Percentiles rank a stretch among this genome's conserved stretches.
Conservation (phyloP, 2,329 filamentous ascomycete species). For the Chaetomium sp. region DNA sequence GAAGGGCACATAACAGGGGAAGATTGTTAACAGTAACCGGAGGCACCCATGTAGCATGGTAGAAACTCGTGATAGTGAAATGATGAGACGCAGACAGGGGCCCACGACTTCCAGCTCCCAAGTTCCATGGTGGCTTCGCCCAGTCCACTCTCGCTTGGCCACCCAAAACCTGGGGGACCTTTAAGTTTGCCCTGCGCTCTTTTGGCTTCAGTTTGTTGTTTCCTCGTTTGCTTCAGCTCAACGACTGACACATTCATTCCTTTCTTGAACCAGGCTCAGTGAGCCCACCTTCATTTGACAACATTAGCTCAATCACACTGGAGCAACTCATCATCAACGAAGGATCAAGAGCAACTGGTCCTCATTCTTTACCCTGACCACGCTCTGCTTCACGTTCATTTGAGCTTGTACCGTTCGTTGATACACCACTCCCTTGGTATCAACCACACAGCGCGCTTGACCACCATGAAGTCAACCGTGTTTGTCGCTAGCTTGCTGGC, state of each 20-base stretch:
- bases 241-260: slow-evolving; percentile 32
- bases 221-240: slow-evolving; percentile 22
- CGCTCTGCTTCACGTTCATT: slow-evolving; percentile 7
- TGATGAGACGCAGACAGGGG: background rate
- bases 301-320: too few relatives aligned
- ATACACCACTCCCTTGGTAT: background rate
- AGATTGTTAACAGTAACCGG: background rate
- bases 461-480: slow-evolving; percentile 48
- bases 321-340: slow-evolving; percentile 1
- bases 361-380: slow-evolving; percentile 3
- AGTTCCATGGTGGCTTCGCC: background rate
- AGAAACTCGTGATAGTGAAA: background rate
- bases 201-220: slow-evolving; percentile 13
- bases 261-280: slow-evolving; percentile 33
- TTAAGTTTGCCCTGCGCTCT: slow-evolving; percentile 20
- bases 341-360: background rate
- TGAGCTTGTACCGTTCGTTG: background rate
- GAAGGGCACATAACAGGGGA: background rate
- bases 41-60: background rate
- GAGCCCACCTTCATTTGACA: slow-evolving; percentile 31
- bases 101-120: slow-evolving; percentile 3
- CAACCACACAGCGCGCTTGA: background rate
- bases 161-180: slow-evolving; percentile 18
- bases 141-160: slow-evolving; percentile 17
- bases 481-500: slow-evolving; percentile 48